These are phyloP conservation scores for Claviceps paspali DNA, from an alignment of 2,329 filamentous ascomycete species.

Conservation along the genomic window DNA sequence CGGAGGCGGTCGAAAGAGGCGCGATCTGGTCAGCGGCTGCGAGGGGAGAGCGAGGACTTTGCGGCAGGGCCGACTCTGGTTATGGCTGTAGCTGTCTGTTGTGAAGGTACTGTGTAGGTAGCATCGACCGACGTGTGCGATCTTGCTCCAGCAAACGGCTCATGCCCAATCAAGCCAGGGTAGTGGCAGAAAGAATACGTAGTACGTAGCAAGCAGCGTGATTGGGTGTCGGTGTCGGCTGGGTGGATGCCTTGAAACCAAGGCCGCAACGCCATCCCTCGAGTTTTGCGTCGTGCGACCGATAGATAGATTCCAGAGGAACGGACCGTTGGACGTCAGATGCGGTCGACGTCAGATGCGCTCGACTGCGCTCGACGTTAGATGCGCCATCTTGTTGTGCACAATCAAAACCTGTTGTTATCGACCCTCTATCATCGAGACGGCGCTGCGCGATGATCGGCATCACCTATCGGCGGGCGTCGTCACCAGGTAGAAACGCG, in stretches of 20 bases:
- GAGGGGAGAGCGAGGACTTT: background rate
- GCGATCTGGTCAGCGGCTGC: background rate
- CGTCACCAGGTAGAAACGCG: background rate
- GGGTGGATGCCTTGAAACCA: background rate
- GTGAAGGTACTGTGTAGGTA: slow-evolving; percentile 1
- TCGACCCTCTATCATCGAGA: too few relatives aligned
- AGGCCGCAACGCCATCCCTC: background rate
- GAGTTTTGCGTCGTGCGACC: background rate
- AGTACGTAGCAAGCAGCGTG: too few relatives aligned
- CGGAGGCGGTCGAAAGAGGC: background rate
- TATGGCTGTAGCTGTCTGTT: too few relatives aligned
- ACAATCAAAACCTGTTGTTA: too few relatives aligned
- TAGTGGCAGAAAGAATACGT: background rate
- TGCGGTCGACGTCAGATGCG: too few relatives aligned
- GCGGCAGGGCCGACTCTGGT: background rate
- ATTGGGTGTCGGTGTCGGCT: background rate
- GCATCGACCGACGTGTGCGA: slow-evolving; percentile 1
- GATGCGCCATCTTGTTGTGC: too few relatives aligned
- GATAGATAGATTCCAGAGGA: too few relatives aligned
- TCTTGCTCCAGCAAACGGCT: background rate
- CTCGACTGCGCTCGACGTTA: too few relatives aligned
- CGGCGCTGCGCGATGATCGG: too few relatives aligned
- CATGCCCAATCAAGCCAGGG: background rate
- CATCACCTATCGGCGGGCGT: too few relatives aligned
- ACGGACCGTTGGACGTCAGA: too few relatives aligned